phyloP scores from a whole-genome alignment of 1,139 yeast genomes.

The Scheffersomyces cryptocercus region DNA sequence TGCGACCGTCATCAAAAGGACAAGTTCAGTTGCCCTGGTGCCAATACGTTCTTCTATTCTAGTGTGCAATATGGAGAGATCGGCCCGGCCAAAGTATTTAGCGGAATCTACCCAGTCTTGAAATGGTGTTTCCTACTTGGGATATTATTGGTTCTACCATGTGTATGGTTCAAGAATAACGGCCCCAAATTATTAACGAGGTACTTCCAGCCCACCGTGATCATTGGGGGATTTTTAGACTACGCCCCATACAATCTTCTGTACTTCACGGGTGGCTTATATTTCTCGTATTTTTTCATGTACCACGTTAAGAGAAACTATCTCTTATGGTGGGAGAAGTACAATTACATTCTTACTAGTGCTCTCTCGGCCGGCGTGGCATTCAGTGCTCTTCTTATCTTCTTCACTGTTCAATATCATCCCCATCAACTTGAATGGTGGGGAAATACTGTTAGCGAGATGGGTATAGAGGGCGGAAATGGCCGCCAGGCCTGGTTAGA shows the following conservation, averaged over 20 bases:
- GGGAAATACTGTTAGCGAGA: conserved; percentile 52
- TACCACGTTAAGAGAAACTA: conserved; percentile 50
- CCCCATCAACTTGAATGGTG: conserved; percentile 51
- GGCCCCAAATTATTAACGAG: conserved; percentile 32
- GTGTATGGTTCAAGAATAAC: conserved; percentile 37
- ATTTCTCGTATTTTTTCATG: conserved; percentile 53
- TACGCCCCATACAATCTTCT: conserved; percentile 59
- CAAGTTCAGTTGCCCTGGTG: conserved; percentile 51
- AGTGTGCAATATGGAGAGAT: conserved; percentile 65
- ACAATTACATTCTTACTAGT: conserved; percentile 56
- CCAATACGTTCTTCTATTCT: conserved; percentile 50
- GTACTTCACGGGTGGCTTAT: conserved; percentile 54
- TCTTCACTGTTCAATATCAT: conserved; percentile 55
- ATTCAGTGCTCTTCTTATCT: conserved; percentile 52
- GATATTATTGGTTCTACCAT: conserved; percentile 43
- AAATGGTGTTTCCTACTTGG: conserved; percentile 58
- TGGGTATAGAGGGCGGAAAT: conserved; percentile 48
- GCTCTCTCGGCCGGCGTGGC: conserved; percentile 65
- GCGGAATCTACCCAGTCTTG: conserved; percentile 49
- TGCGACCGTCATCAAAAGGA: conserved; percentile 46
- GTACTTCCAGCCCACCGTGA: conserved; percentile 48
- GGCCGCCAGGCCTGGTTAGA: conserved; percentile 30
- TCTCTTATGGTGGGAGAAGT: conserved; percentile 63
- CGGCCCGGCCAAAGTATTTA: conserved; percentile 60
- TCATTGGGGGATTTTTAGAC: conserved; percentile 46